These are phyloP conservation scores for Mortierella sp. DNA, from an alignment of 371 early-diverging fungal species.

Conservation along the genomic window DNA sequence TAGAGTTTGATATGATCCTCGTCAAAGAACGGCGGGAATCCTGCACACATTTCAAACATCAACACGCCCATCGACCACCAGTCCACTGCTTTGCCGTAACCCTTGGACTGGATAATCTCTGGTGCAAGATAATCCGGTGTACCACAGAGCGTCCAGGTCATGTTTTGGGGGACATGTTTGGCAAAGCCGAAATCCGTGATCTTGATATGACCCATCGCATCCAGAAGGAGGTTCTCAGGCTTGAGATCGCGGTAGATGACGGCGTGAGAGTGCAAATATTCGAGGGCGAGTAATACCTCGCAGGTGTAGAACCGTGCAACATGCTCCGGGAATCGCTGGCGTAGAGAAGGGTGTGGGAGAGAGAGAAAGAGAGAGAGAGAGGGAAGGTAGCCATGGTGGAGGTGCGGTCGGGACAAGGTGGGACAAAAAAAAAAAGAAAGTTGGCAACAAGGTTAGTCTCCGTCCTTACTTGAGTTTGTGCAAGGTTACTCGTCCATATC, in stretches of 20 bases:
- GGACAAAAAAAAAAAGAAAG: neutral
- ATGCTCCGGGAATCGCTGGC: slow-evolving; percentile 85
- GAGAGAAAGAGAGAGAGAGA: neutral
- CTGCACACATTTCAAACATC: slow-evolving; percentile 94
- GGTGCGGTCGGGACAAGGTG: no score
- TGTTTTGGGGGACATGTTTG: slow-evolving; percentile 88
- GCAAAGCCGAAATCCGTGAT: slow-evolving; percentile 99
- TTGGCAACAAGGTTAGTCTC: neutral
- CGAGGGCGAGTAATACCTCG: slow-evolving; percentile 81
- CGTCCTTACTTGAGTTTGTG: no score
- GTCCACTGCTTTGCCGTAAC: slow-evolving; percentile 96
- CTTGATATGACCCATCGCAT: slow-evolving; percentile 95
- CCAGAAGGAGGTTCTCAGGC: slow-evolving; percentile 94
- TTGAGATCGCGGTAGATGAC: slow-evolving; percentile 96
- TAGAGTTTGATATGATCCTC: slow-evolving; percentile 95
- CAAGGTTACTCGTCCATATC: no score
- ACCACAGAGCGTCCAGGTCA: slow-evolving; percentile 98
- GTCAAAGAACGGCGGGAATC: slow-evolving; percentile 97
- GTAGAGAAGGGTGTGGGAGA: no score
- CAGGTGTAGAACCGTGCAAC: slow-evolving; percentile 88
- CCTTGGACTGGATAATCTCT: slow-evolving; percentile 96
- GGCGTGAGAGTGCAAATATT: slow-evolving; percentile 91
- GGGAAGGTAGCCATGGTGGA: neutral
- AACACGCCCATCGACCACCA: slow-evolving; percentile 97
- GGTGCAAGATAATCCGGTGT: slow-evolving; percentile 99